phyloP scores from a whole-genome alignment of 2,329 filamentous ascomycete genomes.

The Colletotrichum sp. region DNA sequence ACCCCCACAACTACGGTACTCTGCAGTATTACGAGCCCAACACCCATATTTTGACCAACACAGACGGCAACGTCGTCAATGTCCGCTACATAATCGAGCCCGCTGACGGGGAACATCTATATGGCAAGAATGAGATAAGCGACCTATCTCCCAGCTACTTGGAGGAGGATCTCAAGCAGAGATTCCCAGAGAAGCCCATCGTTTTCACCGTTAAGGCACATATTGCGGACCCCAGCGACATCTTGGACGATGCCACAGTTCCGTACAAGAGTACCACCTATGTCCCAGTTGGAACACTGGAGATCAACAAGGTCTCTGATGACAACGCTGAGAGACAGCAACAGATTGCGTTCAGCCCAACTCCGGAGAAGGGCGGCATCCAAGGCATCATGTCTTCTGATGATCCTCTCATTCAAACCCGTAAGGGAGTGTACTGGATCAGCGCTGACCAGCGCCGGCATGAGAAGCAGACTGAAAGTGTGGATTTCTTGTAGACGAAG shows the following conservation, averaged over 20 bases:
- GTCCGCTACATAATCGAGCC: neutral
- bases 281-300: slow-evolving; percentile 5
- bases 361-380: slow-evolving; percentile 13
- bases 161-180: neutral
- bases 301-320: slow-evolving; percentile 7
- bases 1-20: no score
- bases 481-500: no score
- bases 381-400: slow-evolving; percentile 13
- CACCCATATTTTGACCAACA: no score
- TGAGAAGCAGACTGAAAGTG: slow-evolving; percentile 18
- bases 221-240: neutral
- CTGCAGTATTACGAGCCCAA: no score
- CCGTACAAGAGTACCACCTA: slow-evolving; percentile 19
- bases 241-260: slow-evolving; percentile 17
- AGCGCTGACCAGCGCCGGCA: slow-evolving; percentile 13
- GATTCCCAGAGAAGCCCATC: neutral
- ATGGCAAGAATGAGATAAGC: no score
- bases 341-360: slow-evolving; percentile 20
- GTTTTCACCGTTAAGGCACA: neutral
- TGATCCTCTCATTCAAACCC: slow-evolving; percentile 15
- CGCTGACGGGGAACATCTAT: neutral
- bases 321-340: slow-evolving; percentile 13
- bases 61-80: neutral
- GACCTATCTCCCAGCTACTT: neutral
- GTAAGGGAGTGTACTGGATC: slow-evolving; percentile 17